Evolutionary conservation across 2,329 filamentous ascomycete species (phyloP).

Genomic region (Cladosporium sp.): DNA sequence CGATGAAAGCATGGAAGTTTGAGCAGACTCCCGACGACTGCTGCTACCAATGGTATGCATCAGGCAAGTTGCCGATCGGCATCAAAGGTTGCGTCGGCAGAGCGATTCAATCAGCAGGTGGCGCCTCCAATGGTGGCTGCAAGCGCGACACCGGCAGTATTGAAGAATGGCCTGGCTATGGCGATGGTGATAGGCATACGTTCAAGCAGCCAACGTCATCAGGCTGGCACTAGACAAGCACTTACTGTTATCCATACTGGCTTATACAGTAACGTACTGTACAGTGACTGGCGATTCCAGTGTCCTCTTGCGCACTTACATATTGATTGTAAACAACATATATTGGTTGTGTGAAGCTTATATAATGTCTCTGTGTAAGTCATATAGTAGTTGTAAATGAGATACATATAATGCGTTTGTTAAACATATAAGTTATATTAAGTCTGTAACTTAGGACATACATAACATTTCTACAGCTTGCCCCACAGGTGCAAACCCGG

Average conservation of each 20-base stretch:
- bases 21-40: conserved; percentile 3
- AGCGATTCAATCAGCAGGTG: neutral
- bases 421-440: neutral
- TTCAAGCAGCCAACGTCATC: too few relatives aligned
- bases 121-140: neutral
- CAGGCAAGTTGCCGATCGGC: neutral
- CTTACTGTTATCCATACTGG: too few relatives aligned
- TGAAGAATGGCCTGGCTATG: conserved; percentile 8
- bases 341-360: neutral
- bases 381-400: conserved; percentile 1
- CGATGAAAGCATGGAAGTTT: neutral
- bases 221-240: too few relatives aligned
- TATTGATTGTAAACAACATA: neutral
- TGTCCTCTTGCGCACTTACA: neutral
- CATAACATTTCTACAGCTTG: neutral
- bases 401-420: conserved; percentile 5
- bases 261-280: too few relatives aligned
- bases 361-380: conserved; percentile 2
- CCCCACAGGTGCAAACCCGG: neutral
- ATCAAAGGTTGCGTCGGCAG: conserved; percentile 6
- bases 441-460: too few relatives aligned
- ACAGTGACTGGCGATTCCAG: neutral
- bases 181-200: conserved; percentile 1
- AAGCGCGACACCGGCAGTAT: neutral
- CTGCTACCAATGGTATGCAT: conserved; percentile 9